Percentiles rank a stretch among this genome's conserved stretches.
phyloP scores from a whole-genome alignment of 1,139 yeast genomes.

The Hyphopichia burtonii region DNA sequence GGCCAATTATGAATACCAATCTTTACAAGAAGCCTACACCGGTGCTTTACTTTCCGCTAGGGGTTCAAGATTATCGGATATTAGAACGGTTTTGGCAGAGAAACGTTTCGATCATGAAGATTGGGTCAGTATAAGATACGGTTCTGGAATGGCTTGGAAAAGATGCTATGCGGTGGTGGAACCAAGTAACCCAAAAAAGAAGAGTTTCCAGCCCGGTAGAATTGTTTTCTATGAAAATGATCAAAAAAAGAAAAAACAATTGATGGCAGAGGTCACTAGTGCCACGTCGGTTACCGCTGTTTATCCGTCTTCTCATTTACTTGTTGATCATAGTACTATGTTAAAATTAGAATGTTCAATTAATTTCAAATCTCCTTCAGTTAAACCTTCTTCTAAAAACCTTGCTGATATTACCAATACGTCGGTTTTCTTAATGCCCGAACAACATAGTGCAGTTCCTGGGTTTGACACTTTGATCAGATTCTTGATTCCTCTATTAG shows the following conservation, averaged over 20 bases:
- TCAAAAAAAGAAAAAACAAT: constrained; percentile 64
- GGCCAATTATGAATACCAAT: constrained; percentile 72
- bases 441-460: constrained; percentile 87
- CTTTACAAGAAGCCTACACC: constrained; percentile 91
- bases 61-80: constrained; percentile 84
- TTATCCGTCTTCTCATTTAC: constrained; percentile 80
- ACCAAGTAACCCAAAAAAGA: constrained; percentile 53
- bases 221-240: constrained; percentile 68
- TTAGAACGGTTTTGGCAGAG: constrained; percentile 78
- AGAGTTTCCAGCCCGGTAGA: constrained; percentile 50
- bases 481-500: constrained; percentile 80
- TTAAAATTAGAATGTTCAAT: constrained; percentile 84
- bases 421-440: constrained; percentile 92
- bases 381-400: constrained; percentile 35
- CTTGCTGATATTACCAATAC: constrained; percentile 65
- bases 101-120: constrained; percentile 87
- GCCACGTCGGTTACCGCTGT: constrained; percentile 84
- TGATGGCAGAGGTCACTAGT: constrained; percentile 75
- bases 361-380: constrained; percentile 51
- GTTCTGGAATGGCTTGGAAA: constrained; percentile 98
- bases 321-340: constrained; percentile 85
- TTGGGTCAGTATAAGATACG: constrained; percentile 93
- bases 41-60: constrained; percentile 89
- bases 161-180: constrained; percentile 92
- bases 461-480: constrained; percentile 93